Conservation (phyloP, 129 eudicot species). For the Flaveria sonorensis region DNA sequence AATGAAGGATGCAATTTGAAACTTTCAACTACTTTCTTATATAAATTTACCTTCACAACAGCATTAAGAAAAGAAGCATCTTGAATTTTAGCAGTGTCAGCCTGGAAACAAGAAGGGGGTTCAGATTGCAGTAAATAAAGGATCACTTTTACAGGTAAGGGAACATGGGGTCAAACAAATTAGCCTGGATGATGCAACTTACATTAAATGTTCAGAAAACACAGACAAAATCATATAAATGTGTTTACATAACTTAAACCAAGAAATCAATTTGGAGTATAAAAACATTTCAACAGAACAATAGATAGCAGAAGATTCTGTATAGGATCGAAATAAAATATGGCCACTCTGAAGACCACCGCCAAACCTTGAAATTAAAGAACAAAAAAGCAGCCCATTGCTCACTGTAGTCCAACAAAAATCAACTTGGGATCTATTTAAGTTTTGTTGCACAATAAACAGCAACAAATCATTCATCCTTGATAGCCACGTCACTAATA, state of each 20-base stretch:
- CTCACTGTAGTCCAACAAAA: slow-evolving; percentile 10
- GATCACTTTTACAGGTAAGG: slow-evolving; percentile 1
- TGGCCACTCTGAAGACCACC: slow-evolving; percentile 1
- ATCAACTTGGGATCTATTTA: slow-evolving; percentile 7
- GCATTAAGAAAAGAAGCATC: slow-evolving; percentile 84
- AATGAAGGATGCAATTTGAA: slow-evolving; percentile 17
- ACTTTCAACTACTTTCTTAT: slow-evolving; percentile 14
- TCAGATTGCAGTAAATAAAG: slow-evolving; percentile 24
- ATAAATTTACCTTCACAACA: slow-evolving; percentile 76
- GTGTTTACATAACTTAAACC: slow-evolving; percentile 8
- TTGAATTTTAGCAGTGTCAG: slow-evolving; percentile 60
- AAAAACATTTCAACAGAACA: neutral
- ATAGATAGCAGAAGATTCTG: slow-evolving; percentile 5
- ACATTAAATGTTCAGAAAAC: slow-evolving; percentile 13
- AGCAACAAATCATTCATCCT: slow-evolving; percentile 7
- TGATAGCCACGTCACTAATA: slow-evolving; percentile 9
- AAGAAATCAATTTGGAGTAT: slow-evolving; percentile 3
- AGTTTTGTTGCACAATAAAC: slow-evolving; percentile 8
- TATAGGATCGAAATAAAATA: neutral
- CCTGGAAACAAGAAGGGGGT: slow-evolving; percentile 50
- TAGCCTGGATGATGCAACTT: slow-evolving; percentile 21
- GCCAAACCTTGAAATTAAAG: slow-evolving; percentile 2
- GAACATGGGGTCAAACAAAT: neutral
- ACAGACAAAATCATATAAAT: neutral
- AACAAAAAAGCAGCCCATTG: slow-evolving; percentile 5